Evolutionary conservation across 495 filamentous ascomycete genomes (phyloP).

Genomic region (Bryoglossum gracile): DNA sequence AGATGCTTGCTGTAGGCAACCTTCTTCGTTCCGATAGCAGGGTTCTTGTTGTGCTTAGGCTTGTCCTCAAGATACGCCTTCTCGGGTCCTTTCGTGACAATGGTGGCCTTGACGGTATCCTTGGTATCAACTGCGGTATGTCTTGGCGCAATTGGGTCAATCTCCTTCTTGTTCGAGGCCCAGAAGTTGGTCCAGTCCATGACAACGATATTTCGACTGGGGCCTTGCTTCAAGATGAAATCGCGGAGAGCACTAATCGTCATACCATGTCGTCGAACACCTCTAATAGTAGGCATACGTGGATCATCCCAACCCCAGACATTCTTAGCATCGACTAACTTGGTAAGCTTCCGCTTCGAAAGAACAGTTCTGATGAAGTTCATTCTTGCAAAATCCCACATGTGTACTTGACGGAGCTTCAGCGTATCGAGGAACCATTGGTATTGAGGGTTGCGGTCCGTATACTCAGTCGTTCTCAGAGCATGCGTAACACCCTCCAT

Average conservation of each 20-base stretch:
- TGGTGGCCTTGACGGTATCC: conserved; percentile 51
- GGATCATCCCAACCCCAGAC: conserved; percentile 87
- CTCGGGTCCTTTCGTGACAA: conserved; percentile 49
- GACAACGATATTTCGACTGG: conserved; percentile 68
- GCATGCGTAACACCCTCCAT: conserved; percentile 93
- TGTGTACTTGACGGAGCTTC: conserved; percentile 77
- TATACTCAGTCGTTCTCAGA: conserved; percentile 92
- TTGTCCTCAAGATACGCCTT: conserved; percentile 58
- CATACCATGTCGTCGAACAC: conserved; percentile 71
- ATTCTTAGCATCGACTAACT: conserved; percentile 76
- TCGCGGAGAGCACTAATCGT: conserved; percentile 70
- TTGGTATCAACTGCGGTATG: conserved; percentile 61
- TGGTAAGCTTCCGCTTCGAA: conserved; percentile 92
- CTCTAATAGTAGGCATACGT: conserved; percentile 73
- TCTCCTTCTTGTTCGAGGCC: conserved; percentile 81
- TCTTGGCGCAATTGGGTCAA: conserved; percentile 68
- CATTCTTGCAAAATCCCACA: conserved; percentile 97
- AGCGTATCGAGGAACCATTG: conserved; percentile 90
- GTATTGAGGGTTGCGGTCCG: conserved; percentile 95
- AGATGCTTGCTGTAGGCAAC: conserved; percentile 58
- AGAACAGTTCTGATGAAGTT: conserved; percentile 90
- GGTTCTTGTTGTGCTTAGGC: conserved; percentile 68
- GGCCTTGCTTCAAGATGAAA: conserved; percentile 79
- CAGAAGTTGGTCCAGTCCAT: conserved; percentile 78
- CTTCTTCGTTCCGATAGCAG: conserved; percentile 66